Evolutionary conservation across 2,329 filamentous ascomycete genomes (phyloP), one percentile per base, ranked within the genome.

Genomic region (Akanthomyces uredinophilus): DNA sequence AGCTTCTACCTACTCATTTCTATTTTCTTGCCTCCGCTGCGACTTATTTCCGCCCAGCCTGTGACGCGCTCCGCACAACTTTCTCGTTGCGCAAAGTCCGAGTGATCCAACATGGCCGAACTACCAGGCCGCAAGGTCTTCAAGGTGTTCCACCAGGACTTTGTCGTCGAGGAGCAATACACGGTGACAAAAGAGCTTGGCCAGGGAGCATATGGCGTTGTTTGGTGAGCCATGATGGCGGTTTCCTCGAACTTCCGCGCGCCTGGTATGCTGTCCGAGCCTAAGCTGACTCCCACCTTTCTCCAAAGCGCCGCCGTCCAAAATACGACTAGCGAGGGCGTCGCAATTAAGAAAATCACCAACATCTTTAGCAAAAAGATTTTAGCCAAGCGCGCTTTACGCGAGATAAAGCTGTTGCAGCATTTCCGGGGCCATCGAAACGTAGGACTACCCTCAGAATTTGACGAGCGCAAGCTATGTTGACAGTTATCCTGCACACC

Each of bases 311-410:
- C 95, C 64, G 94, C 94, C 60, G 90, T 91, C 67, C 96, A 98
- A 82, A 88, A 87, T 73, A 87, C 92, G 76, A 95, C 90, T 35
- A 89, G 87, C 71, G 95, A 98, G 74, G 92, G 93, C 46, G 93
- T 99, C 65, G 95, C 95, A 70, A 94, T 99, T 83, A 99, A 99
- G 80, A 98, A 98, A 79, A 91, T 99, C 75, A 99, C 95, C 81
- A 99, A 99, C 89, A 93, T 98, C 71, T 98, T 98, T 79, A 97
- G 92, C 85, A 99, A 98, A 82, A 98, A 98, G 87, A 99, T 98
- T 70, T 84, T 99, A 68, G 95, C 95, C 70, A 99, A 99, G 87
- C 91, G 95, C 73, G 95, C 95, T 54, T 78, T 98, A 81, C 87
- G 95, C 77, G 95, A 99, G 81, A 97, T 99, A 79, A 98, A 98